These are phyloP conservation scores for Trichoderma brevicompactum DNA, from an alignment of 2,329 filamentous ascomycete species.

Conservation along the genomic window DNA sequence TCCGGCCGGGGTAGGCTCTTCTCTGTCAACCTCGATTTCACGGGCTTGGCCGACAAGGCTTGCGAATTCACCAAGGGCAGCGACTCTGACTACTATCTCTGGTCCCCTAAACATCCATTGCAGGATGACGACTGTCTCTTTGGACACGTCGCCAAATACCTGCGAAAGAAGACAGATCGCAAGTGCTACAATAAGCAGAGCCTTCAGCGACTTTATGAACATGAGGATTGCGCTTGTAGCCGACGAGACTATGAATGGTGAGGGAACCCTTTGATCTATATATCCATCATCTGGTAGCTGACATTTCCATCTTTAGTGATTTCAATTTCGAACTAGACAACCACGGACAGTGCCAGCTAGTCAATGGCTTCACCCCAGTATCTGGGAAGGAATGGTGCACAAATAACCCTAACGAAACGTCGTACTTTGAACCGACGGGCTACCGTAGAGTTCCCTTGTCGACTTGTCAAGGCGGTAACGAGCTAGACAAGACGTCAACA, in stretches of 20 bases:
- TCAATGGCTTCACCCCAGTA: slow-evolving; percentile 69
- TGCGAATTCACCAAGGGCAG: slow-evolving; percentile 71
- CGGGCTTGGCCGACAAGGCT: slow-evolving; percentile 71
- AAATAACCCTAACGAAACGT: slow-evolving; percentile 67
- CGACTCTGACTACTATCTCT: slow-evolving; percentile 76
- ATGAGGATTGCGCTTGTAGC: slow-evolving; percentile 81
- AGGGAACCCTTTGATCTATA: slow-evolving; percentile 40
- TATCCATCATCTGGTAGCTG: background rate
- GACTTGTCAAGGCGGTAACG: slow-evolving; percentile 77
- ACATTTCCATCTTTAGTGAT: slow-evolving; percentile 60
- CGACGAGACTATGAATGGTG: slow-evolving; percentile 92
- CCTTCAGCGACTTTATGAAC: slow-evolving; percentile 71
- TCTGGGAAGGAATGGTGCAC: slow-evolving; percentile 56
- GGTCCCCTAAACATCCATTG: slow-evolving; percentile 83
- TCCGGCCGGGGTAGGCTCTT: slow-evolving; percentile 60
- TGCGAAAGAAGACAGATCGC: slow-evolving; percentile 81
- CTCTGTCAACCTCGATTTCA: slow-evolving; percentile 87
- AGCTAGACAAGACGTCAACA: slow-evolving; percentile 69
- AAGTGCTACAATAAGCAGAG: slow-evolving; percentile 81
- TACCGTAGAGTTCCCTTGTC: slow-evolving; percentile 90
- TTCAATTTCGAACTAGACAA: slow-evolving; percentile 87
- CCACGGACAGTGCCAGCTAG: slow-evolving; percentile 77
- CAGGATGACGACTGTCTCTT: slow-evolving; percentile 84
- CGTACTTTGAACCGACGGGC: slow-evolving; percentile 84
- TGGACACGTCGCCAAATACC: slow-evolving; percentile 85